Evolutionary conservation across 768 basidiomycete genomes (phyloP).

Genomic region (Panus rudis): DNA sequence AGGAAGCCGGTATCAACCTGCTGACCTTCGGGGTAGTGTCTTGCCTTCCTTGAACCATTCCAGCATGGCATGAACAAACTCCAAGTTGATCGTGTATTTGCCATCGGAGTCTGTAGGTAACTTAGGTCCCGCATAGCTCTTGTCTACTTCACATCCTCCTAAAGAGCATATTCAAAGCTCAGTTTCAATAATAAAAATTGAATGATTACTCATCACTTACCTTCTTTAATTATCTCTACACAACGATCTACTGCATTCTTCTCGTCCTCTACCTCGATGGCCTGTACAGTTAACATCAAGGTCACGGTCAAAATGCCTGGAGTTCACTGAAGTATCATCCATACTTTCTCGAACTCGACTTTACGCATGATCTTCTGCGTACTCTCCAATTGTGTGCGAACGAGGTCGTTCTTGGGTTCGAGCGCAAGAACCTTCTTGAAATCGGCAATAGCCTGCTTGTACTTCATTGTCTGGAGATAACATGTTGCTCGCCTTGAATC

Average conservation of each 20-base stretch:
- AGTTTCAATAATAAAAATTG: neutral
- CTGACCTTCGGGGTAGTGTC: slow-evolving; percentile 76
- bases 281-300: slow-evolving; percentile 35
- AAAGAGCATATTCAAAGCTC: neutral
- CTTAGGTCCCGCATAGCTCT: slow-evolving; percentile 66
- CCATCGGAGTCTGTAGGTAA: slow-evolving; percentile 53
- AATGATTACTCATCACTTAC: slow-evolving; percentile 29
- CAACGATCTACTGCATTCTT: slow-evolving; percentile 72
- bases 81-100: slow-evolving; percentile 64
- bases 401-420: slow-evolving; percentile 82
- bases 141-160: slow-evolving; percentile 80
- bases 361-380: slow-evolving; percentile 88
- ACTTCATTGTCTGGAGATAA: slow-evolving; percentile 83
- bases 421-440: slow-evolving; percentile 78
- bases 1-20: slow-evolving; percentile 33
- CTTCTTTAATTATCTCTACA: slow-evolving; percentile 71
- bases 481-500: slow-evolving; percentile 73
- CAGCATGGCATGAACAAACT: slow-evolving; percentile 83
- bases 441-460: slow-evolving; percentile 79
- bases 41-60: slow-evolving; percentile 94
- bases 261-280: slow-evolving; percentile 90
- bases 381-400: slow-evolving; percentile 71
- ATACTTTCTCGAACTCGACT: slow-evolving; percentile 88
- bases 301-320: neutral
- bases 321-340: slow-evolving; percentile 3